Evolutionary conservation across 2,329 filamentous ascomycete genomes (phyloP).

Genomic region (Epichloe hybrida): DNA sequence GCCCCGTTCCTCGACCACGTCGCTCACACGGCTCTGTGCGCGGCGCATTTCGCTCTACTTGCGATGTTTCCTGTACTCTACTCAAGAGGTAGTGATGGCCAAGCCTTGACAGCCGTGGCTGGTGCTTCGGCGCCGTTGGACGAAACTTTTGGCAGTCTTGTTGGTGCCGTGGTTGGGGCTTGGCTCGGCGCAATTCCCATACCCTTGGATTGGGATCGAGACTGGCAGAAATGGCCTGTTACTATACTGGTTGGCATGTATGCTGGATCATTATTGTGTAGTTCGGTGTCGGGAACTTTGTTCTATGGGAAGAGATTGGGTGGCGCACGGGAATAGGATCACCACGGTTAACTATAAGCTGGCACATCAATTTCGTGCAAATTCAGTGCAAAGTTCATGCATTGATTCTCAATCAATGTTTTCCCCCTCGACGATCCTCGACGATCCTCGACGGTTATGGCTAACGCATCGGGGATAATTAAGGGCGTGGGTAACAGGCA

Average conservation of each 20-base stretch:
- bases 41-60: slow-evolving; percentile 69
- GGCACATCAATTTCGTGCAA: neutral
- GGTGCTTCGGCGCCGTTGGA: slow-evolving; percentile 61
- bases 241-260: slow-evolving; percentile 80
- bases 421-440: too few species aligned
- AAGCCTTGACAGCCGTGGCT: slow-evolving; percentile 57
- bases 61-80: slow-evolving; percentile 72
- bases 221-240: slow-evolving; percentile 96
- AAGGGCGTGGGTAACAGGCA: too few species aligned
- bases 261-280: slow-evolving; percentile 60
- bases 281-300: slow-evolving; percentile 42
- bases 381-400: too few species aligned
- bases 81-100: slow-evolving; percentile 62
- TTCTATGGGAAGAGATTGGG: slow-evolving; percentile 32
- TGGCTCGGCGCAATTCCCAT: slow-evolving; percentile 95
- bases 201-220: slow-evolving; percentile 94
- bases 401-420: too few species aligned
- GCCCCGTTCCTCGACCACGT: slow-evolving; percentile 77
- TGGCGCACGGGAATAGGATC: slow-evolving; percentile 10
- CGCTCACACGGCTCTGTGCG: slow-evolving; percentile 64
- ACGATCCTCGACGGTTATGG: too few species aligned
- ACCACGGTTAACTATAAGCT: slow-evolving; percentile 12
- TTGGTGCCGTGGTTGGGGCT: slow-evolving; percentile 69
- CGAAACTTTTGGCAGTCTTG: slow-evolving; percentile 66
- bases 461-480: too few species aligned